phyloP scores from a whole-genome alignment of 495 filamentous ascomycete species.

The Penicillium riverlandense region DNA sequence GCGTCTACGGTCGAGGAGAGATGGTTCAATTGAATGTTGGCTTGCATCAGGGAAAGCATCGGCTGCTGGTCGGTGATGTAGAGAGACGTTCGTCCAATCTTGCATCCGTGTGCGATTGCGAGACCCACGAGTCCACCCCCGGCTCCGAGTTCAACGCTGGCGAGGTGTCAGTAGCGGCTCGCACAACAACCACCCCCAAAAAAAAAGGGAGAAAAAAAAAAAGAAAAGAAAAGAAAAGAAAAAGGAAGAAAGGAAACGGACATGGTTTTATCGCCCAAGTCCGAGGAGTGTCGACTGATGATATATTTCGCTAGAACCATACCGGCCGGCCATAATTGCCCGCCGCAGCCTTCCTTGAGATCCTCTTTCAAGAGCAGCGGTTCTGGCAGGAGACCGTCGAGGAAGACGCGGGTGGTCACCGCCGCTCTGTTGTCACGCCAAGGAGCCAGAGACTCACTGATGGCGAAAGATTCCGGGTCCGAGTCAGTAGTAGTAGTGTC shows the following conservation, averaged over 20 bases:
- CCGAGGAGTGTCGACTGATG: conserved; percentile 56
- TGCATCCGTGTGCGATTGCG: conserved; percentile 31
- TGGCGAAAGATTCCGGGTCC: conserved; percentile 19
- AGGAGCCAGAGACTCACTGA: conserved; percentile 64
- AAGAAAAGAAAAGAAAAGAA: conserved; percentile 3
- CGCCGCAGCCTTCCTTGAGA: conserved; percentile 79
- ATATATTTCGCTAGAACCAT: conserved; percentile 81
- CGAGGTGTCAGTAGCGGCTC: neutral
- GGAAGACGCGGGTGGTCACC: conserved; percentile 54
- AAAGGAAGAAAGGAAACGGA: conserved; percentile 43
- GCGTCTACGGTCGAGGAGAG: conserved; percentile 55
- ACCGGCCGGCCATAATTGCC: conserved; percentile 89
- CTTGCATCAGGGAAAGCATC: conserved; percentile 74
- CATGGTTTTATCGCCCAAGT: conserved; percentile 63
- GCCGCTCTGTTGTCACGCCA: conserved; percentile 58
- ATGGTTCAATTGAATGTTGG: conserved; percentile 74
- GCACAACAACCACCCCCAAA: conserved; percentile 1
- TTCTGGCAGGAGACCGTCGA: conserved; percentile 62
- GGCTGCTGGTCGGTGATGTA: conserved; percentile 79
- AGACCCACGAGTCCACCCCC: conserved; percentile 81
- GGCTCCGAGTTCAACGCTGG: conserved; percentile 85
- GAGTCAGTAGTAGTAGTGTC: conserved; percentile 1
- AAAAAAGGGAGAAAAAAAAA: conserved; percentile 1
- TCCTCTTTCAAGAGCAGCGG: conserved; percentile 79
- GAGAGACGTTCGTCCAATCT: conserved; percentile 33